These are phyloP conservation scores for Parastagonospora nodorum DNA, from an alignment of 2,329 filamentous ascomycete species.

Conservation along the genomic window DNA sequence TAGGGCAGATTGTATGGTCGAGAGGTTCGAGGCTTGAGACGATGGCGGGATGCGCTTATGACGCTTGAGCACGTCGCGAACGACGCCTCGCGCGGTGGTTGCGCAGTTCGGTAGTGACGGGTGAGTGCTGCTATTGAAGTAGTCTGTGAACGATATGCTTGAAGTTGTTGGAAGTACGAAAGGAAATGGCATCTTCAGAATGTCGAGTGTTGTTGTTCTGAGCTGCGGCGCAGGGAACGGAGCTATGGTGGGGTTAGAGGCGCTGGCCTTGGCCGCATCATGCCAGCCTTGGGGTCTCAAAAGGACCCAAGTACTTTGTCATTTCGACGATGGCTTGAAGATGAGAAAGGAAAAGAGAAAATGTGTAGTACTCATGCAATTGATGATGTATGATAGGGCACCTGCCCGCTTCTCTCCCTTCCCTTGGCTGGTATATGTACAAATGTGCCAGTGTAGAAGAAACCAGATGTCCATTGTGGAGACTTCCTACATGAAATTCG, in stretches of 20 bases:
- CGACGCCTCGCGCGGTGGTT: constrained; percentile 80
- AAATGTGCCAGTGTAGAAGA: constrained; percentile 27
- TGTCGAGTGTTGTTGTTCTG: constrained; percentile 13
- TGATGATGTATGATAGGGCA: not conserved
- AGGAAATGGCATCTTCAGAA: constrained; percentile 76
- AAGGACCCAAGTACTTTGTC: too few species aligned
- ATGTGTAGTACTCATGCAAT: constrained; percentile 12
- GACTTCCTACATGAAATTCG: not conserved
- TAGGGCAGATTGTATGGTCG: constrained; percentile 70
- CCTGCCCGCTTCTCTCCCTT: not conserved
- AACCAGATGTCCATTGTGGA: not conserved
- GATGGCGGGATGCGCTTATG: constrained; percentile 82
- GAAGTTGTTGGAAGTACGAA: constrained; percentile 91
- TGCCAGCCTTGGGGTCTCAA: not conserved
- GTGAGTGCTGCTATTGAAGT: constrained; percentile 79
- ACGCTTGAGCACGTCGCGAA: constrained; percentile 82
- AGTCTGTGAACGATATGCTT: constrained; percentile 78
- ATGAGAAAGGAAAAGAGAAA: not conserved
- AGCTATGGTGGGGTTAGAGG: constrained; percentile 26
- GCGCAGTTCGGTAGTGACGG: constrained; percentile 84
- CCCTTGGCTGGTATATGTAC: constrained; percentile 35
- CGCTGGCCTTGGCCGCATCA: constrained; percentile 28
- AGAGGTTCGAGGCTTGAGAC: constrained; percentile 73
- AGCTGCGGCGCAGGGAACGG: constrained; percentile 32
- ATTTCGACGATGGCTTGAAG: not conserved